Evolutionary conservation across 225 moss, liverwort and hornwort species (phyloP), one percentile per base, ranked within the genome.

Genomic region (Lunularia cruciata): DNA sequence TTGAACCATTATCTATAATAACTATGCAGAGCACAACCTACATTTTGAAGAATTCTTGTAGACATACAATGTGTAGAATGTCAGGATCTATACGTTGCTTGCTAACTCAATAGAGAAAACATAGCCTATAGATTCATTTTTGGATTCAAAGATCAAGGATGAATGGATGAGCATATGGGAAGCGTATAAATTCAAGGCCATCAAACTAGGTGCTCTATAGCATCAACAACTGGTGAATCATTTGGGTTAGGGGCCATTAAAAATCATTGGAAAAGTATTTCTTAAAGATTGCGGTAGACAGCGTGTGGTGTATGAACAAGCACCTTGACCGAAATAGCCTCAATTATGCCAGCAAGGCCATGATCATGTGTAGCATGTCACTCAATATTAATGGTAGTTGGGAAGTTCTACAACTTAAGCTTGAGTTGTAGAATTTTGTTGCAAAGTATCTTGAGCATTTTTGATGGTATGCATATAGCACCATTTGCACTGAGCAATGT

Each of bases 261-360:
- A 26, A 58, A 58, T 58, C 57, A 23, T 23, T 28, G 30, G 32
- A 58, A 58, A 7, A 15, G 25, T 58, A 58, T 10, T 58, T 58
- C 10, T 3, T 58, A 28, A 26, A 1, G 8, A 25, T 27, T 6
- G 57, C 32, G 1, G 57, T 3, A 1, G 57, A 23, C 4, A 15
- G 7, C 3, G 57, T 58, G 0, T 15, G 15, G 15, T 23, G 30
- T 7, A 28, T 58, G 28, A 58, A 58, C 15, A 27, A 58, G 8
- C 3, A 4, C 16, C 25, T 27, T 27, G 22, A 2, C 3, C 25
- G 25, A 8, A 32, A 58, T 7, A 28, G 25, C 11, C 14, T 58
- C 2, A 58, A 32, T 26, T 8, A 27, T 58, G 57, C n/a, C 8
- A 3, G 57, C 4, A 58, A 58, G 23, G 57, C 57, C 14, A 10